phyloP scores from a whole-genome alignment of 257 asterid genomes.

The Verbena officinalis region DNA sequence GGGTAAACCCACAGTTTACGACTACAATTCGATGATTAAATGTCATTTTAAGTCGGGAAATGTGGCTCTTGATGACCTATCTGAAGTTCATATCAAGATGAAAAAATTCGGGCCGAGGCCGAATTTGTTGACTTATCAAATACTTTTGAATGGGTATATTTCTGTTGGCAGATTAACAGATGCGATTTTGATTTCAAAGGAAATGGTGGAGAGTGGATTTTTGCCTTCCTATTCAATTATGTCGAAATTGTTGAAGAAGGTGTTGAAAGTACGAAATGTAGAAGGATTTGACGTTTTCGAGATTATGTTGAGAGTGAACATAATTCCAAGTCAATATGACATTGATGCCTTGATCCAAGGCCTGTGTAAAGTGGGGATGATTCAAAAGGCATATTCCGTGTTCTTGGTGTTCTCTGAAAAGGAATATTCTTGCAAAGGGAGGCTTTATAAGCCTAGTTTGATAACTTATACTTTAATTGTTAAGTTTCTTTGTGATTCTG shows the following conservation, averaged over 20 bases:
- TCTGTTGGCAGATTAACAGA: constrained; percentile 41
- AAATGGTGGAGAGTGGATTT: constrained; percentile 52
- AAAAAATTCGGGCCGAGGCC: constrained; percentile 60
- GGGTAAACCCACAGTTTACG: constrained; percentile 54
- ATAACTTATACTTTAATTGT: constrained; percentile 51
- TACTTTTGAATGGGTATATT: constrained; percentile 50
- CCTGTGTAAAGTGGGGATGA: constrained; percentile 49
- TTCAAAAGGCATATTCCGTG: constrained; percentile 42
- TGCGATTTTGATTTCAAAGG: constrained; percentile 47
- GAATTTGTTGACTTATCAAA: constrained; percentile 49
- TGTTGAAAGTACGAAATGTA: constrained; percentile 38
- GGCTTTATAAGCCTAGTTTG: constrained; percentile 52
- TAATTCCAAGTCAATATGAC: constrained; percentile 37
- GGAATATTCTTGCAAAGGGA: constrained; percentile 38
- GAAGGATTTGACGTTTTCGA: constrained; percentile 46
- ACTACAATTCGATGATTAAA: constrained; percentile 52
- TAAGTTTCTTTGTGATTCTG: constrained; percentile 57
- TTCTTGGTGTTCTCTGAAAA: constrained; percentile 34
- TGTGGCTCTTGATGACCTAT: constrained; percentile 40
- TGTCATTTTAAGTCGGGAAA: constrained; percentile 50
- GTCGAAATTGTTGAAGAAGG: constrained; percentile 49
- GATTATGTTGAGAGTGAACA: constrained; percentile 43
- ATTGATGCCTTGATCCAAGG: constrained; percentile 43
- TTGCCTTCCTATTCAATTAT: constrained; percentile 44
- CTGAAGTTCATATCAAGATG: constrained; percentile 48